Conservation (phyloP, 2,329 filamentous ascomycete species). For the Fusarium multiceps region DNA sequence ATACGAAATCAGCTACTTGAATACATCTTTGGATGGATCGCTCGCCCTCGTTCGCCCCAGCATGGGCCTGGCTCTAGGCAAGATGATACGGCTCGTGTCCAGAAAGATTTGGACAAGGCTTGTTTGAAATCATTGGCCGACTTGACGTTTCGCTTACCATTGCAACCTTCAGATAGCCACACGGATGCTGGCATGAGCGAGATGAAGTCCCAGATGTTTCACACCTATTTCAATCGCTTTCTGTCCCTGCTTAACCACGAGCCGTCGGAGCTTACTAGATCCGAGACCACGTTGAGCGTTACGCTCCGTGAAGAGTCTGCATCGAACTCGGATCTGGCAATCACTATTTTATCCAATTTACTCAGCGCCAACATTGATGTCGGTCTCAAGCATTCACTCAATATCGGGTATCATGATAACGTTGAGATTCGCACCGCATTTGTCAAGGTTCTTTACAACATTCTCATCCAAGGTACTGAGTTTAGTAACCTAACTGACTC, state of each 20-base stretch:
- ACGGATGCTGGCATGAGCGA: constrained; percentile 75
- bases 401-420: constrained; percentile 77
- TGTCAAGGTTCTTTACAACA: constrained; percentile 76
- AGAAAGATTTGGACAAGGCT: constrained; percentile 73
- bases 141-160: constrained; percentile 72
- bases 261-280: constrained; percentile 53
- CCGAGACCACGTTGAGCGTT: constrained; percentile 48
- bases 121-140: constrained; percentile 74
- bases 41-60: constrained; percentile 66
- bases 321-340: constrained; percentile 71
- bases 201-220: constrained; percentile 77
- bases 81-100: constrained; percentile 68
- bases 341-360: constrained; percentile 75
- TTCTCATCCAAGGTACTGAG: constrained; percentile 76
- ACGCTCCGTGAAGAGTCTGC: constrained; percentile 63
- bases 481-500: constrained; percentile 76
- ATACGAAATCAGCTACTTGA: constrained; percentile 76
- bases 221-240: constrained; percentile 77
- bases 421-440: constrained; percentile 76
- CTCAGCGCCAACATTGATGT: constrained; percentile 78
- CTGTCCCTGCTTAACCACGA: constrained; percentile 73
- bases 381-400: constrained; percentile 75
- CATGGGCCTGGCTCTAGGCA: constrained; percentile 57
- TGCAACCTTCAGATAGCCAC: constrained; percentile 73
- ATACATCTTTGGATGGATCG: constrained; percentile 76